A percentile compares a stretch with the other conserved stretches of the same genome.
Evolutionary conservation across 1,284 basidiomycete genomes (phyloP).

Genomic region (Sutorius eximius): DNA sequence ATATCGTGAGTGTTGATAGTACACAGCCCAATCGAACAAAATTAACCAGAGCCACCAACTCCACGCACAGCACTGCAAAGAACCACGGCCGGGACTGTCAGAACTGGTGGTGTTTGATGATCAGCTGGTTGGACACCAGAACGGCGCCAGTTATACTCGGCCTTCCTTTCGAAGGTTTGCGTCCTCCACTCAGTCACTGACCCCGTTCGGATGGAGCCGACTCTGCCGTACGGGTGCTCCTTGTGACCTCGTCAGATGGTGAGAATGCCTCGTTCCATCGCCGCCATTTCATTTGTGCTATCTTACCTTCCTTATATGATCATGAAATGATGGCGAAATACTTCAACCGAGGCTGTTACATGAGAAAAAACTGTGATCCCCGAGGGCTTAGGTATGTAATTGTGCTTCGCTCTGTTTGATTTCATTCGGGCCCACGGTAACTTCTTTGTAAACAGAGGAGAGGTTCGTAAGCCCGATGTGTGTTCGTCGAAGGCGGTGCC

Average conservation of each 20-base stretch:
- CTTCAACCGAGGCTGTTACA: not conserved
- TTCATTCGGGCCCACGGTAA: not conserved
- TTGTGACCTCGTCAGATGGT: no score
- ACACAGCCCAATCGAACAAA: no score
- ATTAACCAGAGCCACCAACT: no score
- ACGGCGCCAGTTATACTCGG: no score
- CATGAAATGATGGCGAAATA: not conserved
- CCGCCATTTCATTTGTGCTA: not conserved
- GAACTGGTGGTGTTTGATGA: no score
- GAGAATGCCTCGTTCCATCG: not conserved
- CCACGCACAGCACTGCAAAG: no score
- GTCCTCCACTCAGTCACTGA: no score
- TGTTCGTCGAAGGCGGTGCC: not conserved
- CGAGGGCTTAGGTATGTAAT: not conserved
- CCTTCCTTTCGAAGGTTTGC: no score
- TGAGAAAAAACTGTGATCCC: not conserved
- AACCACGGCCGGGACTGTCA: no score
- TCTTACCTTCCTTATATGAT: not conserved
- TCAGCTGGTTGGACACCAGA: no score
- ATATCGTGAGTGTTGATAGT: no score
- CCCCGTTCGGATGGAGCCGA: no score
- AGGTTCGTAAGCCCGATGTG: not conserved
- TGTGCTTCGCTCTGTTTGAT: not conserved
- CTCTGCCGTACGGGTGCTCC: not conserved
- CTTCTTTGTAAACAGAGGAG: not conserved